Conservation (phyloP, 805 yeast species). For the Ogataea naganishii region DNA sequence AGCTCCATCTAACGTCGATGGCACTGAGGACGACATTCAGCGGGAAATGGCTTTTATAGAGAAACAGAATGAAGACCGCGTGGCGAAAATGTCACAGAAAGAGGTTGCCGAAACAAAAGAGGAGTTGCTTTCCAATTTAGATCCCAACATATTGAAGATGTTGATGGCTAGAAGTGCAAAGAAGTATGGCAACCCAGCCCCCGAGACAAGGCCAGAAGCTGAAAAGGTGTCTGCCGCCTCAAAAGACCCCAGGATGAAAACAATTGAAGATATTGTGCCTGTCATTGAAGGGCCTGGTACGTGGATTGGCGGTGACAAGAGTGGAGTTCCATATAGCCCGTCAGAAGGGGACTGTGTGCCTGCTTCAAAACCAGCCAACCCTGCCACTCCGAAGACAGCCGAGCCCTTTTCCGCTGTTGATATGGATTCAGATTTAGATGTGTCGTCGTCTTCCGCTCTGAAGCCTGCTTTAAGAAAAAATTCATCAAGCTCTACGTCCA, state of each 20-base stretch:
- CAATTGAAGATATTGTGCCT: slow-evolving; percentile 30
- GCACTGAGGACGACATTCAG: too few relatives aligned
- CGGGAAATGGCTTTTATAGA: too few relatives aligned
- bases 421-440: slow-evolving; percentile 8
- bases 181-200: slow-evolving; percentile 24
- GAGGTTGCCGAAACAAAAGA: slow-evolving; percentile 57
- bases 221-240: too few relatives aligned
- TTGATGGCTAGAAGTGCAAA: slow-evolving; percentile 49
- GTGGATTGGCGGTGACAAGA: slow-evolving; percentile 25
- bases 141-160: slow-evolving; percentile 58
- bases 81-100: slow-evolving; percentile 54
- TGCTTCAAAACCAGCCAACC: too few relatives aligned
- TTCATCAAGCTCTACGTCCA: slow-evolving; percentile 1
- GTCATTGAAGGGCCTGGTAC: slow-evolving; percentile 26
- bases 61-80: slow-evolving; percentile 56
- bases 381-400: too few relatives aligned
- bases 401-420: too few relatives aligned
- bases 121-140: slow-evolving; percentile 57
- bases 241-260: too few relatives aligned
- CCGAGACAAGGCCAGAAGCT: too few relatives aligned
- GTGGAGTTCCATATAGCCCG: slow-evolving; percentile 5
- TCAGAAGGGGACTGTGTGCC: background rate
- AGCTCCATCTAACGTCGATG: too few relatives aligned
- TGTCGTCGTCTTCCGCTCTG: slow-evolving; percentile 7
- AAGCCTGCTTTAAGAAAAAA: slow-evolving; percentile 14